These are phyloP conservation scores for Pisolithus marmoratus DNA, from an alignment of 768 basidiomycete species.

Conservation along the genomic window DNA sequence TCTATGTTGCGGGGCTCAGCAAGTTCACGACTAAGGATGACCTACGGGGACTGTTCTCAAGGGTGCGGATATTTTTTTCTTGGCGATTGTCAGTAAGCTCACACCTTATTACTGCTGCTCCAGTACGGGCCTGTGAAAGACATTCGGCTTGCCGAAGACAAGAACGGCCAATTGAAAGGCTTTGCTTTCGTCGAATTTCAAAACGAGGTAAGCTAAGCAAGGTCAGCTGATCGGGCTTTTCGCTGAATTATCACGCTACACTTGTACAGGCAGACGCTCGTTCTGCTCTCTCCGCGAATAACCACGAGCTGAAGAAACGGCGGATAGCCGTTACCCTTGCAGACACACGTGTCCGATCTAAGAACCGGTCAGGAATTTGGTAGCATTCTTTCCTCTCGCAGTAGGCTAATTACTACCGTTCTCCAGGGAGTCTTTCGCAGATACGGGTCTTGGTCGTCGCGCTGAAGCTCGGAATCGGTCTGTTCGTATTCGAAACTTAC, in stretches of 20 bases:
- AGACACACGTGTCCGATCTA: slow-evolving; percentile 59
- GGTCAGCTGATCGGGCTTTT: not conserved
- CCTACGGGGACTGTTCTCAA: slow-evolving; percentile 70
- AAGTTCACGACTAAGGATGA: slow-evolving; percentile 74
- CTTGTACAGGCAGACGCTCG: slow-evolving; percentile 56
- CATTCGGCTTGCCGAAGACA: slow-evolving; percentile 71
- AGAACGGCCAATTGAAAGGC: slow-evolving; percentile 67
- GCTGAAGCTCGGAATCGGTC: slow-evolving; percentile 64
- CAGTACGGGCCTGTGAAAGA: slow-evolving; percentile 84
- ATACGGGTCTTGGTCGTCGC: slow-evolving; percentile 49
- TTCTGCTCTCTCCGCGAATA: slow-evolving; percentile 73
- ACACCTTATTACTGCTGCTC: not conserved
- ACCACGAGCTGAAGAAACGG: slow-evolving; percentile 84
- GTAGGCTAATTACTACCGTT: not conserved
- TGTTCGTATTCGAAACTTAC: slow-evolving; percentile 71
- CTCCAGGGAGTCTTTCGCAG: slow-evolving; percentile 38
- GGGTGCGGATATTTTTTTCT: slow-evolving; percentile 40
- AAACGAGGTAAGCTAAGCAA: slow-evolving; percentile 48
- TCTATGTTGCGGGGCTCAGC: slow-evolving; percentile 85
- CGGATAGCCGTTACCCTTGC: slow-evolving; percentile 84
- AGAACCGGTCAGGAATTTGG: slow-evolving; percentile 39
- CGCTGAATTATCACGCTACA: not conserved
- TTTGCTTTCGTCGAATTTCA: slow-evolving; percentile 94
- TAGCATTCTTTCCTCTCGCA: too few species aligned
- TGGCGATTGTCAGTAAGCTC: not conserved